These are phyloP conservation scores for Arabis hirsuta DNA, from an alignment of 345 rosid genomes.

Conservation along the genomic window DNA sequence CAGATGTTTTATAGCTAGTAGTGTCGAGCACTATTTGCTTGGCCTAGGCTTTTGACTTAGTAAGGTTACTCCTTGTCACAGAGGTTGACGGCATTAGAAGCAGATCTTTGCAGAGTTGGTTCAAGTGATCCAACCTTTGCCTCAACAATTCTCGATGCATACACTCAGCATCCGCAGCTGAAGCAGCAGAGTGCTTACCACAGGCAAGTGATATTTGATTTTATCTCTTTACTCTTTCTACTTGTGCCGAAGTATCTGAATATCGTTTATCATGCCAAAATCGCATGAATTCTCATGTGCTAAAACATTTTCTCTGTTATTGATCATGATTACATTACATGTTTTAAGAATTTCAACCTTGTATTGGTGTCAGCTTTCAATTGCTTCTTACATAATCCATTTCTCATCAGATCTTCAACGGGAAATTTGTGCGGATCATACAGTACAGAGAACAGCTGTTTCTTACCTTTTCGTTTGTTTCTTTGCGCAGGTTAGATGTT, in stretches of 20 bases:
- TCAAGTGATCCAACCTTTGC: conserved; percentile 54
- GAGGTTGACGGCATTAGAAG: conserved; percentile 70
- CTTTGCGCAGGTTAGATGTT: conserved; percentile 66
- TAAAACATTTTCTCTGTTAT: background rate
- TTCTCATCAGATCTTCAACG: conserved; percentile 9
- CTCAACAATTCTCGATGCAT: conserved; percentile 62
- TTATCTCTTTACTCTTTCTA: conserved; percentile 3
- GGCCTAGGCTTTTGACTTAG: conserved; percentile 30
- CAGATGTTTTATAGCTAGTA: conserved; percentile 4
- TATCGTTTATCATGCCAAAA: conserved; percentile 19
- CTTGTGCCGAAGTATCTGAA: background rate
- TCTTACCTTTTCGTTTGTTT: conserved; percentile 33
- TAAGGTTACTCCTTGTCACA: conserved; percentile 41
- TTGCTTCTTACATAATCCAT: conserved; percentile 13
- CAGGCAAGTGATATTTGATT: conserved; percentile 50
- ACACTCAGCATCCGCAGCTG: conserved; percentile 57
- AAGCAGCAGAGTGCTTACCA: conserved; percentile 67
- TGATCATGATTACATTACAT: conserved; percentile 10
- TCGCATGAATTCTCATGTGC: conserved; percentile 2
- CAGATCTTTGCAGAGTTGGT: conserved; percentile 51
- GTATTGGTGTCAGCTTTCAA: conserved; percentile 8
- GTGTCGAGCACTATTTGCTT: conserved; percentile 11
- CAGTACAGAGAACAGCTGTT: background rate
- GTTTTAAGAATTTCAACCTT: conserved; percentile 6
- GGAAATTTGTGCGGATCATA: conserved; percentile 21